Base-by-base conservation (phyloP, 2,329 filamentous ascomycete genomes). In the Pestalotiopsis sp. region DNA sequence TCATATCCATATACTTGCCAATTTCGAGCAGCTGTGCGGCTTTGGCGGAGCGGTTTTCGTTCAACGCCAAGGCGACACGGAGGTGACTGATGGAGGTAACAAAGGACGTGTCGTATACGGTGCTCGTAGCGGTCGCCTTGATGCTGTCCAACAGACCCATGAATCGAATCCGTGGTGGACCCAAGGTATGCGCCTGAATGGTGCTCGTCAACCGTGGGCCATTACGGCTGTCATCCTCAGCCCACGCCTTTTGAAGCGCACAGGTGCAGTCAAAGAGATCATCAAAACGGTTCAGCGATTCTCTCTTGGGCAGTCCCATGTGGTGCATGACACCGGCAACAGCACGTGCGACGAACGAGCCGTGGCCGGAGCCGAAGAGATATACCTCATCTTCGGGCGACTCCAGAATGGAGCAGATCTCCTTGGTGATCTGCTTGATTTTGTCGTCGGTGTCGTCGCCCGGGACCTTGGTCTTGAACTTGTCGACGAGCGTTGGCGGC, bases 351-450 rank as follows among this genome's bases (percentile, higher is more conserved):
- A 82, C 77, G 73, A 73, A 82, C 1, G 80, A 80, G 17, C 81
- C 81, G 58, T 80, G 76, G 39, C 79, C 79, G 69, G 80, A 80
- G 11, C 80, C 81, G 55, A 79, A 82, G 7, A 83, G 69, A 73
- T 79, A 82, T 1, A 83, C 68, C 68, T 83, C 80, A 68, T 82
- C 79, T 14, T 58, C n/a, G 20, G 64, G 64, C 12, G 59, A 62
- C 31, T 62, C 59, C 4, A 62, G 59, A 7, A 39, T 36, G 27
- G 59, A 17, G 31, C 59, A 62, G 14, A 62, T 62, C 11, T 62
- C 59, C 17, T 36, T 13, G 3, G 31, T 39, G 17, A 62, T 62
- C 27, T 17, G 27, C 59, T 62, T 62, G 59, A 62, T 62, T 11
- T 62, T 36, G 27, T 38, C 59, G 31, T 62, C 59, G 11, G 59